Conservation (phyloP, 768 basidiomycete species). For the Tephrocybe rancida region DNA sequence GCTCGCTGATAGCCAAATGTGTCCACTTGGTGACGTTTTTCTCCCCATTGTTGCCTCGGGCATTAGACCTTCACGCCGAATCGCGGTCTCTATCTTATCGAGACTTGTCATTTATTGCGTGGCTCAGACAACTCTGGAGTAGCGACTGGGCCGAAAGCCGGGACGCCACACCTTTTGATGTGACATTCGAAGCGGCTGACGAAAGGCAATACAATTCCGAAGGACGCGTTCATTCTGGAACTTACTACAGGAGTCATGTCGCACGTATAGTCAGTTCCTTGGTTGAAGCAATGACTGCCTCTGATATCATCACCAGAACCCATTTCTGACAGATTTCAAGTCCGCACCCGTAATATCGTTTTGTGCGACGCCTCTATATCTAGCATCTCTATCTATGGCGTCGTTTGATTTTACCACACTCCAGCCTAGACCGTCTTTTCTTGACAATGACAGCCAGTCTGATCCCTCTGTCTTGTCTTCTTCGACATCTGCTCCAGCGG, state of each 20-base stretch:
- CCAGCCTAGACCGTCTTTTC: constrained; percentile 36
- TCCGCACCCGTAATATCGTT: constrained; percentile 9
- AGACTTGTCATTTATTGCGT: constrained; percentile 32
- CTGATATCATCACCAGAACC: constrained; percentile 18
- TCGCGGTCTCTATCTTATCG: constrained; percentile 40
- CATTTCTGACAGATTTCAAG: not conserved
- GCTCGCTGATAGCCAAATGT: constrained; percentile 36
- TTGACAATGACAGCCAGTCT: constrained; percentile 4
- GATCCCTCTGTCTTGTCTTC: not conserved
- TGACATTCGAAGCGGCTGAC: constrained; percentile 47
- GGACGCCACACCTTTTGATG: constrained; percentile 49
- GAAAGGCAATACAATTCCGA: constrained; percentile 40
- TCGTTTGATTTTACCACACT: constrained; percentile 40
- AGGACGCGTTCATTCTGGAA: constrained; percentile 34
- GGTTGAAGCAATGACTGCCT: not conserved
- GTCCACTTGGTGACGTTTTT: constrained; percentile 46
- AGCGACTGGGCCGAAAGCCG: constrained; percentile 51
- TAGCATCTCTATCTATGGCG: constrained; percentile 31
- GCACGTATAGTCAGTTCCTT: constrained; percentile 28
- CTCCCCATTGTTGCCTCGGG: constrained; percentile 39
- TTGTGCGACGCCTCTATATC: constrained; percentile 20
- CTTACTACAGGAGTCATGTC: constrained; percentile 46
- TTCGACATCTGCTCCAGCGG: not conserved
- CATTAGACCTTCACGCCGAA: constrained; percentile 45
- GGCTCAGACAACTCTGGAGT: constrained; percentile 41